Conservation (phyloP, 352 stramenopile species). For the Globisporangium canariense region DNA sequence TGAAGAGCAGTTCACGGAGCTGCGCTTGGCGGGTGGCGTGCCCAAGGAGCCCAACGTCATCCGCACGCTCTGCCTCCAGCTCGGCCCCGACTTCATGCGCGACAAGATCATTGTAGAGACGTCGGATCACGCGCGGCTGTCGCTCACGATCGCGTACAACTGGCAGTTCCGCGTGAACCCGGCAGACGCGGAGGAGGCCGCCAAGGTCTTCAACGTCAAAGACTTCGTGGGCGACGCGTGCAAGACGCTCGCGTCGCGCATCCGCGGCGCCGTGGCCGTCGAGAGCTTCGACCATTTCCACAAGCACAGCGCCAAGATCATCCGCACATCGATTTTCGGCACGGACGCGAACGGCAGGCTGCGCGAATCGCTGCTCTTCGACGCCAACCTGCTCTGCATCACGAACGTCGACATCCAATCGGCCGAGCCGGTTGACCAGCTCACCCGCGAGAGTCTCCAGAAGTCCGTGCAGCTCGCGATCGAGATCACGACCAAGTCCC, state of each 20-base stretch:
- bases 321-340: slow-evolving; percentile 76
- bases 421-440: slow-evolving; percentile 66
- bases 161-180: slow-evolving; percentile 74
- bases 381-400: slow-evolving; percentile 74
- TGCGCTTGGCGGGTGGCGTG: slow-evolving; percentile 63
- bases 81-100: slow-evolving; percentile 82
- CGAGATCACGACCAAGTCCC: slow-evolving; percentile 83
- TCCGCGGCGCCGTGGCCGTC: slow-evolving; percentile 67
- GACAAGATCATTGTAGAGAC: slow-evolving; percentile 82
- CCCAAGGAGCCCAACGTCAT: slow-evolving; percentile 81
- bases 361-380: slow-evolving; percentile 54
- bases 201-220: slow-evolving; percentile 80
- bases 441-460: slow-evolving; percentile 73
- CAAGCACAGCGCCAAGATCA: slow-evolving; percentile 82
- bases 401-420: slow-evolving; percentile 84
- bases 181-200: slow-evolving; percentile 43
- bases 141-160: slow-evolving; percentile 81
- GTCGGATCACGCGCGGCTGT: slow-evolving; percentile 69
- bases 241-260: slow-evolving; percentile 76
- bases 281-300: slow-evolving; percentile 82
- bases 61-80: slow-evolving; percentile 71
- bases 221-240: slow-evolving; percentile 80
- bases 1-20: slow-evolving; percentile 79
- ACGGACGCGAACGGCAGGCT: slow-evolving; percentile 54
- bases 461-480: slow-evolving; percentile 84